Conservation (phyloP, 306 rosid species). For the Prunus persica region Prunus_persica_NCBIv2 NC_034009.1:37699001-37699500, state of each 20-base stretch:
- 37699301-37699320: conserved; percentile 17
- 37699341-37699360: conserved; percentile 39
- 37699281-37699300: conserved; percentile 2
- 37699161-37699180: conserved; percentile 94
- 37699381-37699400: conserved; percentile 97
- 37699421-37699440: conserved; percentile 31
- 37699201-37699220: conserved; percentile 28
- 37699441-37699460: conserved; percentile 23
- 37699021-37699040: background rate
- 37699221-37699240: conserved; percentile 5
- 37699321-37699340: conserved; percentile 19
- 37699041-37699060: background rate
- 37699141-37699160: conserved; percentile 88
- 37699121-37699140: conserved; percentile 74
- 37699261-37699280: background rate
- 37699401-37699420: conserved; percentile 66
- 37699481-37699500: background rate
- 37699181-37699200: conserved; percentile 84
- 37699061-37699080: background rate
- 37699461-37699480: background rate
- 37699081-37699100: background rate
- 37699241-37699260: conserved; percentile 3
- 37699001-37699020: background rate
- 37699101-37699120: conserved; percentile 64
- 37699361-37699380: conserved; percentile 88